A percentile compares a stretch with the other conserved stretches of the same genome.
Evolutionary conservation across 2,329 filamentous ascomycete genomes (phyloP).

Genomic region (Arthroderma sp.): DNA sequence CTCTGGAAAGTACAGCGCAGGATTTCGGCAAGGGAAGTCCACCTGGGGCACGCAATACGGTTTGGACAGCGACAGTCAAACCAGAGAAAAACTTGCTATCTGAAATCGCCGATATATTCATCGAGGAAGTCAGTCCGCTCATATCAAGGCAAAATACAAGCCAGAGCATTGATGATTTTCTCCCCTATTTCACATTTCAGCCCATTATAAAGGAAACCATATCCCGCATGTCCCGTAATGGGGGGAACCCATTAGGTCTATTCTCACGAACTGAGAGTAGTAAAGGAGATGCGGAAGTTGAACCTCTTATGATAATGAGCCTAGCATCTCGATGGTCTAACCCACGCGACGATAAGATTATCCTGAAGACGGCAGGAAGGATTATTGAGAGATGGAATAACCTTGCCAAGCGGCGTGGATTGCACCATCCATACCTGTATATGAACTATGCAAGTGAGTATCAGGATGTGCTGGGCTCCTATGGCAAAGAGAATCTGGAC

Average conservation of each 20-base stretch:
- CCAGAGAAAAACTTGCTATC: not conserved
- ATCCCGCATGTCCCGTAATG: slow-evolving; percentile 11
- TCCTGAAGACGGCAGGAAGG: slow-evolving; percentile 5
- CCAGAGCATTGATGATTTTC: slow-evolving; percentile 5
- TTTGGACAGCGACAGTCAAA: slow-evolving; percentile 5
- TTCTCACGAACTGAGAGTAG: not conserved
- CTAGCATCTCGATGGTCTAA: slow-evolving; percentile 13
- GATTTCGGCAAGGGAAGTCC: slow-evolving; percentile 1
- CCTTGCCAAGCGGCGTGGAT: slow-evolving; percentile 14
- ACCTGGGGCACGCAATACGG: slow-evolving; percentile 5
- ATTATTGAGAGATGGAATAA: slow-evolving; percentile 12
- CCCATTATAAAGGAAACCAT: slow-evolving; percentile 12
- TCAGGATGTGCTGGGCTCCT: slow-evolving; percentile 26
- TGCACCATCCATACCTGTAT: slow-evolving; percentile 21
- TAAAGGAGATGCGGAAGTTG: slow-evolving; percentile 5
- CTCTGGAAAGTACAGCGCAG: not conserved
- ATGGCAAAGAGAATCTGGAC: slow-evolving; percentile 21
- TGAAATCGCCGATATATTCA: slow-evolving; percentile 2
- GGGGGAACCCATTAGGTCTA: slow-evolving; percentile 19
- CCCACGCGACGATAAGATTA: slow-evolving; percentile 14
- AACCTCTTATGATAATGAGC: slow-evolving; percentile 13
- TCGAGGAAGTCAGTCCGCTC: slow-evolving; percentile 3
- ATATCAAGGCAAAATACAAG: not conserved
- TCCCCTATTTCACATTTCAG: slow-evolving; percentile 13
- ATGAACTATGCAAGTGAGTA: slow-evolving; percentile 30